A percentile compares a stretch with the other conserved stretches of the same genome.
These are phyloP conservation scores for Manihot esculenta DNA, from an alignment of 441 rosid genomes.

Conservation along the genomic window DNA sequence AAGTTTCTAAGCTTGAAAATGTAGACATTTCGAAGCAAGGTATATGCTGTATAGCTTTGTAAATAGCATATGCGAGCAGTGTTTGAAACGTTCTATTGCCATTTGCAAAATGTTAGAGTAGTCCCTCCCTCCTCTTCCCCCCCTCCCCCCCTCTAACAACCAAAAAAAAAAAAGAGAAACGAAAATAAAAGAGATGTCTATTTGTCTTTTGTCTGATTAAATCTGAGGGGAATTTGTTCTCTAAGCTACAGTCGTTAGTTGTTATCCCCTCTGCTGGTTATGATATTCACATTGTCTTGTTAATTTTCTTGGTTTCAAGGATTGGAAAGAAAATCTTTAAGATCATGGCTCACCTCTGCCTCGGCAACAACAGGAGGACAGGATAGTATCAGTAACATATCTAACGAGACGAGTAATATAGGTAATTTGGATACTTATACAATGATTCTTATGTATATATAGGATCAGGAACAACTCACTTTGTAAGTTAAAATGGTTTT, in stretches of 20 bases:
- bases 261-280: background rate
- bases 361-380: constrained; percentile 44
- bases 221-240: background rate
- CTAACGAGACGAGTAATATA: constrained; percentile 31
- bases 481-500: too few species aligned
- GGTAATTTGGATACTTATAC: constrained; percentile 38
- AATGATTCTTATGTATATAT: too few species aligned
- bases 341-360: constrained; percentile 74
- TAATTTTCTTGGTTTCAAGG: constrained; percentile 40
- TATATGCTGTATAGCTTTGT: constrained; percentile 20
- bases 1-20: constrained; percentile 88
- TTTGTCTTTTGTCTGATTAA: constrained; percentile 2
- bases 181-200: too few species aligned
- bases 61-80: background rate
- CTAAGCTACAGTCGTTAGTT: constrained; percentile 10
- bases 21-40: constrained; percentile 64
- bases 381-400: constrained; percentile 23
- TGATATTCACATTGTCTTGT: constrained; percentile 14
- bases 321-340: constrained; percentile 53
- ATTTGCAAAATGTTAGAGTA: background rate
- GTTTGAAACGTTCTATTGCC: background rate
- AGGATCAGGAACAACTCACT: too few species aligned
- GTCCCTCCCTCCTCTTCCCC: background rate
- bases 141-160: too few species aligned
- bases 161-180: too few species aligned